Evolutionary conservation across 768 basidiomycete species (phyloP), one percentile per base, ranked within the genome.

Genomic region (Terana coerulea): DNA sequence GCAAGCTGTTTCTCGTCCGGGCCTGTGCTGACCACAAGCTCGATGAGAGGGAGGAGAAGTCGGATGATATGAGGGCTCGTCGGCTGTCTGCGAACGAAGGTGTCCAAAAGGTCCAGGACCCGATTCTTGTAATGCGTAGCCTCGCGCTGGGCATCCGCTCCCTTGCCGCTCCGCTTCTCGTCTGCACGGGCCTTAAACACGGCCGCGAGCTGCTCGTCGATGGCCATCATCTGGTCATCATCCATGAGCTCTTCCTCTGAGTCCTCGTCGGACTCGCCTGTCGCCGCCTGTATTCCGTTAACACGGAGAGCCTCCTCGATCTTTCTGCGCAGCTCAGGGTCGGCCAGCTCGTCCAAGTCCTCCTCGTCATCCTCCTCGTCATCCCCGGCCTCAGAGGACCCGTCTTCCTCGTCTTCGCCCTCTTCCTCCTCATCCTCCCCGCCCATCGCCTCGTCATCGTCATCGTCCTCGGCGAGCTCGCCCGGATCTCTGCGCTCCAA

Each of bases 181-280:
- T 75, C 74, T 21, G 78, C 72, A 53, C 83, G 80, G 26, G 83
- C 75, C 52, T 79, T 79, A 79, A 99, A 95, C 26, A 93, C 84
- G 46, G 85, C 81, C 3, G 90, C 91, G 6, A 99, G 81, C 63
- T 95, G 88, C 43, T 90, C 88, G 63, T 99, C 95, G 24, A 98
- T 81, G 29, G 88, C 88, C 77, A 98, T 84, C 95, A 99, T 99
- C 70, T 97, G 91, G 22, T 98, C 95, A 63, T 99, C 95, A 64
- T 97, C 89, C 85, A 95, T 86, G 25, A 85, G 70, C 42, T 88
- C 87, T 54, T 84, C 83, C 12, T 82, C 82, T 34, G 68, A 72
- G 3, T 74, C 76, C 31, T 75, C 81, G 40, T 82, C 81, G 6
- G 75, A 75, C 19, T 81, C 80, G 7, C 79, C 79, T 14, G 78